Conservation (phyloP, 148 eudicot species). For the Nyssa sinensis region DNA sequence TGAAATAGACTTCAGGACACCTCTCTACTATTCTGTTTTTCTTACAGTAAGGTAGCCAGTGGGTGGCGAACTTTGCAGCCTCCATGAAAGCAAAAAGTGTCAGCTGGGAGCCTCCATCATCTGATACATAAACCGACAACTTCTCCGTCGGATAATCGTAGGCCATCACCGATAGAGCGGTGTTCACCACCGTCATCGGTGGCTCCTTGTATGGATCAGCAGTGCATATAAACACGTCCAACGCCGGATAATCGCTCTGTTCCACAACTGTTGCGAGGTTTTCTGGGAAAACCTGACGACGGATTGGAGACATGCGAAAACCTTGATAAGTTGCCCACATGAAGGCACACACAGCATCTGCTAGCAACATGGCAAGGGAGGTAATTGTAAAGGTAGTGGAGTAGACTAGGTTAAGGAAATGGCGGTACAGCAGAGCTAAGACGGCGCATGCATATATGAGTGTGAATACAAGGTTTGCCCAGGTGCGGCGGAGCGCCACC, state of each 20-base stretch:
- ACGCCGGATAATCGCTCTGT: background rate
- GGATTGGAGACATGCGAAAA: background rate
- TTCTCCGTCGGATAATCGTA: background rate
- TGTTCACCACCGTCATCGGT: constrained; percentile 2
- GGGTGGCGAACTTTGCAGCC: constrained; percentile 5
- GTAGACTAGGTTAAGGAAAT: background rate
- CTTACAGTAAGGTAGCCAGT: constrained; percentile 4
- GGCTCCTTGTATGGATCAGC: constrained; percentile 11
- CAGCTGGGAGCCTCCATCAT: constrained; percentile 1
- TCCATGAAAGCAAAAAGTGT: constrained; percentile 15
- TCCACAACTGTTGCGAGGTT: background rate
- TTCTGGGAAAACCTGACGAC: background rate
- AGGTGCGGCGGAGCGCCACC: background rate
- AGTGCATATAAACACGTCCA: background rate
- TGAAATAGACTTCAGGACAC: background rate
- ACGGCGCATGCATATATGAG: background rate
- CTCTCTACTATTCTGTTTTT: background rate
- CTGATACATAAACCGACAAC: constrained; percentile 1
- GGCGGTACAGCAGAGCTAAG: background rate
- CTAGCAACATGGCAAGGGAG: background rate
- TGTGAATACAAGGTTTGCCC: constrained; percentile 5
- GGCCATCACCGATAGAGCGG: background rate
- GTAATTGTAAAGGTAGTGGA: background rate
- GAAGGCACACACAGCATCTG: background rate
- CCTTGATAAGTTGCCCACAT: background rate